Base-by-base conservation (phyloP, 2,329 filamentous ascomycete species). In the Neofusicoccum umdonicola region DNA sequence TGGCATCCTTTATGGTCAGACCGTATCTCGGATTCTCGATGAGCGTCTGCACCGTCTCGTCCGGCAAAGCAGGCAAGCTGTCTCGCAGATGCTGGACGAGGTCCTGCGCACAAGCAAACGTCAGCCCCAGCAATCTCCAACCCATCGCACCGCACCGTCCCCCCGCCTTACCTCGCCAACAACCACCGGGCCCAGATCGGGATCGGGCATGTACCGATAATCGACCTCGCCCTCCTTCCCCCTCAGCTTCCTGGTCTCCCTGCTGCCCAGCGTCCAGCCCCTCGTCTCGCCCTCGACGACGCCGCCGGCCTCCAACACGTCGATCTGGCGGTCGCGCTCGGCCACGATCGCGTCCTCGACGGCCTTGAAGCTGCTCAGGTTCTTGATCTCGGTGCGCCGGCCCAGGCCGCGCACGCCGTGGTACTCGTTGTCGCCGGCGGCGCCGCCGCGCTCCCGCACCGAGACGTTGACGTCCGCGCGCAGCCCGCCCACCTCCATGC, bases 171-270 rank as follows among this genome's bases (percentile, higher is more conserved):
- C 27, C 27, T 83, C 73, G 7, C 88, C 88, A 66, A 99, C 90
- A 2, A 93, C 74, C 1, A 99, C 82, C 1, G 95, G 92, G 0
- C 87, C 85, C 13, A 99, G 83, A 74, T 99, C 95, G 4, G 95
- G 92, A 75, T 99, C 95, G 0, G 95, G 94, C 94, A 99, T 98
- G 74, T 99, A 99, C 47, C 95, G 85, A 77, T 99, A 99, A 77
- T 99, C 95, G 5, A 98, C 93, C 73, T 97, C 94, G 54, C 95
- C 95, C 76, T 98, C 95, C 76, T 99, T 99, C 31, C 92, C 92
- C 71, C 95, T 86, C 48, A 99, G 80, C 45, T 90, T 85, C 65
- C 87, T 88, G 3, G 95, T 98, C 74, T 93, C 89, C 3, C 87
- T 92, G 67, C 88, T 89, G 2, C 93, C 93, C 27, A 97, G 84